phyloP scores from a whole-genome alignment of 345 rosid genomes.

The Microthlaspi erraticum region DNA sequence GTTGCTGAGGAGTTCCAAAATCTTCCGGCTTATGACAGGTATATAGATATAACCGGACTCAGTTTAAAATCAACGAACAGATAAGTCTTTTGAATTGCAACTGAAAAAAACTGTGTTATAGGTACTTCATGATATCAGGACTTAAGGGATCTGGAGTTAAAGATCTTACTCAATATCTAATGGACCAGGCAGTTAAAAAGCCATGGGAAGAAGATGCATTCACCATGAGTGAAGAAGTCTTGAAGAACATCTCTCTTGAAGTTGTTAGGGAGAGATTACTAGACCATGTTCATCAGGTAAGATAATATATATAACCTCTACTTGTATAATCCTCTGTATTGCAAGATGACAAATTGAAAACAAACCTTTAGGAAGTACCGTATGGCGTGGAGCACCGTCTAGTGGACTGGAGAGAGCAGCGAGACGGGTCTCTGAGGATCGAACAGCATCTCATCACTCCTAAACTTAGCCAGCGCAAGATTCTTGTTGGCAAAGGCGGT shows the following conservation, averaged over 20 bases:
- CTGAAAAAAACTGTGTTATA: constrained; percentile 40
- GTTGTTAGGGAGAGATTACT: constrained; percentile 87
- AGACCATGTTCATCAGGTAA: constrained; percentile 93
- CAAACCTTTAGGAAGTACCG: constrained; percentile 73
- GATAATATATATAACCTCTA: neutral
- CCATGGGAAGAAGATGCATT: constrained; percentile 94
- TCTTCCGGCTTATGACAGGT: constrained; percentile 88
- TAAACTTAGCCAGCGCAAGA: constrained; percentile 84
- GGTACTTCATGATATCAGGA: constrained; percentile 87
- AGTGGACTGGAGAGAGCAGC: constrained; percentile 83
- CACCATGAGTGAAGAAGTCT: constrained; percentile 79
- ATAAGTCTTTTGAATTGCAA: neutral
- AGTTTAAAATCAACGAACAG: neutral
- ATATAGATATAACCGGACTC: constrained; percentile 6
- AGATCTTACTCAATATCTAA: constrained; percentile 67
- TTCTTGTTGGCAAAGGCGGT: constrained; percentile 93
- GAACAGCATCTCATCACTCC: constrained; percentile 83
- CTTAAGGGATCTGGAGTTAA: constrained; percentile 86
- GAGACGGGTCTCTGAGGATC: constrained; percentile 86
- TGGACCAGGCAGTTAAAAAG: constrained; percentile 87
- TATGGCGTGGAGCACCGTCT: constrained; percentile 79
- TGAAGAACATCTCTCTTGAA: constrained; percentile 89
- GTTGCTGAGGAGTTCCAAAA: constrained; percentile 80
- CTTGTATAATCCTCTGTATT: constrained; percentile 20
- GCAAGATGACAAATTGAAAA: neutral